Conservation (phyloP, 805 yeast species). For the Brettanomyces bruxellensis region DNA sequence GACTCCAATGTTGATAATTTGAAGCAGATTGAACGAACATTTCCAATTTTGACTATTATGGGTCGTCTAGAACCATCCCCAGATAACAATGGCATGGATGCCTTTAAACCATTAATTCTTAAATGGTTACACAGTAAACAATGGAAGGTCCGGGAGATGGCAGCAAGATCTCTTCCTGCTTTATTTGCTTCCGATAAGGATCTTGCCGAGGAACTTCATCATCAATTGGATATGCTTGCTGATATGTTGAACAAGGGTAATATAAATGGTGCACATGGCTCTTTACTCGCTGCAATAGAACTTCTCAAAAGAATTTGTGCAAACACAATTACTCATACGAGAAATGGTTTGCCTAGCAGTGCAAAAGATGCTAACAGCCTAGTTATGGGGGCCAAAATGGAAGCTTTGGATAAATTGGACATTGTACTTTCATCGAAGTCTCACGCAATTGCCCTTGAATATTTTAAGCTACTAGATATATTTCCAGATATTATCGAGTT, state of each 20-base stretch:
- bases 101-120: slow-evolving; percentile 41
- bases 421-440: slow-evolving; percentile 9
- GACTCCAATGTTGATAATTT: slow-evolving; percentile 22
- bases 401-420: slow-evolving; percentile 12
- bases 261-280: slow-evolving; percentile 54
- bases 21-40: slow-evolving; percentile 41
- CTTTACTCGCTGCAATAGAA: slow-evolving; percentile 38
- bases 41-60: slow-evolving; percentile 68
- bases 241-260: slow-evolving; percentile 2
- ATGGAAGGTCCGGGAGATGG: slow-evolving; percentile 87
- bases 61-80: slow-evolving; percentile 58
- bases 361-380: too few species aligned
- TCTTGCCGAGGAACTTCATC: slow-evolving; percentile 17
- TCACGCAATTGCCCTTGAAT: slow-evolving; percentile 15
- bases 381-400: not conserved
- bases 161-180: slow-evolving; percentile 60
- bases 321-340: too few species aligned
- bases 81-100: slow-evolving; percentile 41
- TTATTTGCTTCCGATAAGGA: slow-evolving; percentile 29
- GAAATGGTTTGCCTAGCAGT: too few species aligned
- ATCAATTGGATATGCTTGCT: slow-evolving; percentile 5
- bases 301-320: slow-evolving; percentile 11
- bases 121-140: slow-evolving; percentile 40
- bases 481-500: slow-evolving; percentile 1
- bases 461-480: slow-evolving; percentile 12